Evolutionary conservation across 2,329 filamentous ascomycete genomes (phyloP).

Genomic region (Nigrospora oryzae): DNA sequence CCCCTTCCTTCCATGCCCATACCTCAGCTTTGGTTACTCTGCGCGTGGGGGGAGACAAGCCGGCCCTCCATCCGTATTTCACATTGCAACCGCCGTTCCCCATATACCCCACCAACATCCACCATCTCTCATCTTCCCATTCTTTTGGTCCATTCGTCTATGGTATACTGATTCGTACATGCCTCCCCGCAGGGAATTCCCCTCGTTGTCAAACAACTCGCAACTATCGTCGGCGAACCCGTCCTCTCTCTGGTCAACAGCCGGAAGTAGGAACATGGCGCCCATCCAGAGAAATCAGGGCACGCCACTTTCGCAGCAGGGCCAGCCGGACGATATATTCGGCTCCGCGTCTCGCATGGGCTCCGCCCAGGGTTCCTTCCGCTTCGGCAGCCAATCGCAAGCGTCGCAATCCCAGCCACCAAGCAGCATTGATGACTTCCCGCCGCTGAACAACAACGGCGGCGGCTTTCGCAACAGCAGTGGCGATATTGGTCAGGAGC

Average conservation of each 20-base stretch:
- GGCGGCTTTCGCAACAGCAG: conserved; percentile 34
- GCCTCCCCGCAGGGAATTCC: conserved; percentile 46
- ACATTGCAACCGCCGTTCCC: no score
- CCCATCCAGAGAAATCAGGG: conserved; percentile 42
- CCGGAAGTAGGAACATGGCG: conserved; percentile 37
- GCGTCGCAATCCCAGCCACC: conserved; percentile 35
- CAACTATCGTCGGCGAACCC: conserved; percentile 40
- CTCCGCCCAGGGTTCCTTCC: conserved; percentile 38
- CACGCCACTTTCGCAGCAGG: conserved; percentile 42
- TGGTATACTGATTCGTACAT: no score
- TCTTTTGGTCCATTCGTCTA: no score
- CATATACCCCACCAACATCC: no score
- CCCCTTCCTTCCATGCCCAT: no score
- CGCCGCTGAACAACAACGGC: conserved; percentile 40
- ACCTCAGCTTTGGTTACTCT: no score
- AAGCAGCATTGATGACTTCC: conserved; percentile 50
- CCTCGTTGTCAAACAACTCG: conserved; percentile 54
- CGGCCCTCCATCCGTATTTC: no score
- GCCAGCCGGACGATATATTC: conserved; percentile 40
- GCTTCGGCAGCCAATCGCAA: conserved; percentile 42
- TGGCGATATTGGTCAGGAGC: conserved; percentile 50
- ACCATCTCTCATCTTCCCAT: no score
- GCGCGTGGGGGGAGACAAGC: no score
- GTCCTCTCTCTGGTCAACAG: conserved; percentile 46
- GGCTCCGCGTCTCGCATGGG: conserved; percentile 25